Base-by-base conservation (phyloP, 805 yeast genomes). In the Spathaspora arborariae region DNA sequence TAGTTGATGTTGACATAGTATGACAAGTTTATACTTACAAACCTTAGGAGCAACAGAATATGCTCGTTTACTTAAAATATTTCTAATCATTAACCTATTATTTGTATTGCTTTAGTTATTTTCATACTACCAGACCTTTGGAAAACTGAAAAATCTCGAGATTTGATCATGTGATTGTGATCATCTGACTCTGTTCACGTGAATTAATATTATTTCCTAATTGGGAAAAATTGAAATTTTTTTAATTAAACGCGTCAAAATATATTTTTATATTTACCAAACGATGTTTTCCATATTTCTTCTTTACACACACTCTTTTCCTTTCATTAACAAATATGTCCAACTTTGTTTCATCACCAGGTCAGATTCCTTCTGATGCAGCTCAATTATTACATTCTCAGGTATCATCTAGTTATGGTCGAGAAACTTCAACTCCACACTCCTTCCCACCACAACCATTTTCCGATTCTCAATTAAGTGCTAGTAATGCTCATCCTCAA, bases 301-400 rank as follows among this genome's bases (percentile, higher is more conserved):
- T 3, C 18, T 40, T 24, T 8, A 8, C 27, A 13, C 47, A 13
- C 24, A 9, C 21, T 7, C 30, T 21, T 20, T 39, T 36, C 39
- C 35, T 20, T 42, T 15, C 35, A 15, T 20, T 15, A 41, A 39
- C 27, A 38, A 43, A 24, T 44, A 71, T 71, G 76, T 59, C 75
- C 46, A 63, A 68, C 49, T 70, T 70, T 47, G 75, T 70, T 24
- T 71, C 76, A 40, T 71, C 76, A 19, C 77, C 77, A 16, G 62
- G 70, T 38, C 61, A 70, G 51, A 59, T 70, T 38, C 74, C 75
- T 16, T 70, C 76, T 19, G 77, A 72, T 55, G 74, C 75, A 27
- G 76, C 73, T 39, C 56, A 63, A 36, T 59, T 70, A 42, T 60
- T 72, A 34, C 58, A 64, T 41, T 70, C 76, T 6, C 75, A 68